Conservation (phyloP, 192 early-diverging fungal genomes). For the Coemansia sp. region DNA sequence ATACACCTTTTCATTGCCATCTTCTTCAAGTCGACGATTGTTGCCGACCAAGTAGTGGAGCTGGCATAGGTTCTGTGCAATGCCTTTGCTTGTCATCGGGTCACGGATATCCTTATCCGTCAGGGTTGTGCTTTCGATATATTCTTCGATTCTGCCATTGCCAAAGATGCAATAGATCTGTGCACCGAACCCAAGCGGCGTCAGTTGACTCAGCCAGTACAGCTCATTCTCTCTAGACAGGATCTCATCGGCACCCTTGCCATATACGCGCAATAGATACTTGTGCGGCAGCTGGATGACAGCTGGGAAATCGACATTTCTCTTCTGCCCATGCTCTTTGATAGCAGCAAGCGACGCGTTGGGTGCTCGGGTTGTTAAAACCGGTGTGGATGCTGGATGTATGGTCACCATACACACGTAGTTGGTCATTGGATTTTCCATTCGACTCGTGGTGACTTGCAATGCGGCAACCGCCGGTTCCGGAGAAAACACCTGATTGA, state of each 20-base stretch:
- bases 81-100: too few species aligned
- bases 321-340: not conserved
- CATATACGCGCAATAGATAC: constrained; percentile 75
- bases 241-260: constrained; percentile 74
- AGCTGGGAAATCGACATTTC: too few species aligned
- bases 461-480: constrained; percentile 1
- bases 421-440: constrained; percentile 75
- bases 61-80: too few species aligned
- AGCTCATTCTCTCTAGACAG: constrained; percentile 78
- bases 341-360: not conserved
- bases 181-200: constrained; percentile 71
- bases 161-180: constrained; percentile 70
- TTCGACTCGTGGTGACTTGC: constrained; percentile 43
- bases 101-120: too few species aligned
- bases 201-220: constrained; percentile 71
- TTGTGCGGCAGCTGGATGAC: constrained; percentile 25
- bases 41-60: constrained; percentile 51
- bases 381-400: constrained; percentile 15
- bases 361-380: constrained; percentile 3
- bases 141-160: constrained; percentile 87
- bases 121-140: constrained; percentile 71
- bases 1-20: not conserved
- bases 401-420: constrained; percentile 49
- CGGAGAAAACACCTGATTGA: constrained; percentile 35
- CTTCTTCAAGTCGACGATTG: constrained; percentile 48